A percentile compares a stretch with the other conserved stretches of the same genome.
phyloP scores from a whole-genome alignment of 441 rosid species.

The Metrosideros polymorpha region DNA sequence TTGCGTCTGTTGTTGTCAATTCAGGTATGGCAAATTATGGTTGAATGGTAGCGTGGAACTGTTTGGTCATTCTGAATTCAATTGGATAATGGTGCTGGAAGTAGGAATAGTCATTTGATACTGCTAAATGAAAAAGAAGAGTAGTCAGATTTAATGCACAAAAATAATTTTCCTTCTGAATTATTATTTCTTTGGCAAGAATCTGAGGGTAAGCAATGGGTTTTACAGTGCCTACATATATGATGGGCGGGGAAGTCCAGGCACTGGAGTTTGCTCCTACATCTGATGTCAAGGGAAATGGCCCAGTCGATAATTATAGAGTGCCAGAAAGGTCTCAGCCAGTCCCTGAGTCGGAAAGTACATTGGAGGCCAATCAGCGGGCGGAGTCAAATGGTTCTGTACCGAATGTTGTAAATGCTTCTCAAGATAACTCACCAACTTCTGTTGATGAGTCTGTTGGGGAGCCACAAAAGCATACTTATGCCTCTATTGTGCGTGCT shows the following conservation, averaged over 20 bases:
- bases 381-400: conserved; percentile 30
- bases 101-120: not conserved
- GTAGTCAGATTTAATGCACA: not conserved
- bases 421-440: conserved; percentile 26
- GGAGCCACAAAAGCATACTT: conserved; percentile 56
- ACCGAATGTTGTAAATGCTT: conserved; percentile 12
- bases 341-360: conserved; percentile 19
- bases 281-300: conserved; percentile 31
- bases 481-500: conserved; percentile 67
- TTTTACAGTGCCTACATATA: conserved; percentile 41
- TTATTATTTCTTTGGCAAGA: not conserved
- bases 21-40: not conserved
- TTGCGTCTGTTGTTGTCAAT: not conserved
- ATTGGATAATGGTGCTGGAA: not conserved
- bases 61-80: not conserved
- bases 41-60: not conserved
- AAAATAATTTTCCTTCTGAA: not conserved
- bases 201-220: not conserved
- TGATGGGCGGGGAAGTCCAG: conserved; percentile 35
- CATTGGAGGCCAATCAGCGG: conserved; percentile 20
- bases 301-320: conserved; percentile 31
- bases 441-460: conserved; percentile 35
- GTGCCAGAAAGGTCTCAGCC: conserved; percentile 35
- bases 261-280: conserved; percentile 28
- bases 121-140: not conserved